Conservation (phyloP, 148 eudicot species). For the Pouteria glomerata region DNA sequence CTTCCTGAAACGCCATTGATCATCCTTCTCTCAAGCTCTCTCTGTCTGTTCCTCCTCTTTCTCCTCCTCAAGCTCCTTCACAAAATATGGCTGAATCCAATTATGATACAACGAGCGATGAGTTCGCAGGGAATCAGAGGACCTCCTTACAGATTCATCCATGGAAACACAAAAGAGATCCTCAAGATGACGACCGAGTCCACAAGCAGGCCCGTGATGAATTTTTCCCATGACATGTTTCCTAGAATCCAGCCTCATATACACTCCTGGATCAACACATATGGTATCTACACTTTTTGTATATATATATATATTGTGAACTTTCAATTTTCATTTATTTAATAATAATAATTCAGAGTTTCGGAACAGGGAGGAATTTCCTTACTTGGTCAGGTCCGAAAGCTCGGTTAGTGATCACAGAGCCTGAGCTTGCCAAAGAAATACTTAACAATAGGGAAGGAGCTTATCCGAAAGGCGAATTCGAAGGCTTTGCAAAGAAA, state of each 20-base stretch:
- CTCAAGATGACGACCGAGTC: neutral
- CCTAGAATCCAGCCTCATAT: constrained; percentile 5
- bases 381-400: neutral
- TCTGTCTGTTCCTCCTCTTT: neutral
- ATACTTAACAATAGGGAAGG: neutral
- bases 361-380: neutral
- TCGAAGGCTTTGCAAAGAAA: neutral
- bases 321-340: too few relatives aligned
- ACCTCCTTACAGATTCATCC: too few relatives aligned
- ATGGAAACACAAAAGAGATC: constrained; percentile 5
- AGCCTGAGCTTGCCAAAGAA: too few relatives aligned
- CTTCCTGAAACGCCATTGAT: neutral
- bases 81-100: constrained; percentile 12
- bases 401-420: constrained; percentile 1
- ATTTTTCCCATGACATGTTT: neutral
- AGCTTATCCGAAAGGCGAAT: neutral
- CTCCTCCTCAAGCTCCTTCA: neutral
- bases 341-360: neutral
- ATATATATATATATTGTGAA: too few relatives aligned
- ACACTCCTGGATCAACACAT: neutral
- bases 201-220: neutral
- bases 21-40: neutral
- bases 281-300: neutral
- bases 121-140: constrained; percentile 7
- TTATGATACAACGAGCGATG: neutral